Percentiles rank a stretch among this genome's conserved stretches.
Evolutionary conservation across 805 yeast species (phyloP).

Genomic region (Candida xyloterini): DNA sequence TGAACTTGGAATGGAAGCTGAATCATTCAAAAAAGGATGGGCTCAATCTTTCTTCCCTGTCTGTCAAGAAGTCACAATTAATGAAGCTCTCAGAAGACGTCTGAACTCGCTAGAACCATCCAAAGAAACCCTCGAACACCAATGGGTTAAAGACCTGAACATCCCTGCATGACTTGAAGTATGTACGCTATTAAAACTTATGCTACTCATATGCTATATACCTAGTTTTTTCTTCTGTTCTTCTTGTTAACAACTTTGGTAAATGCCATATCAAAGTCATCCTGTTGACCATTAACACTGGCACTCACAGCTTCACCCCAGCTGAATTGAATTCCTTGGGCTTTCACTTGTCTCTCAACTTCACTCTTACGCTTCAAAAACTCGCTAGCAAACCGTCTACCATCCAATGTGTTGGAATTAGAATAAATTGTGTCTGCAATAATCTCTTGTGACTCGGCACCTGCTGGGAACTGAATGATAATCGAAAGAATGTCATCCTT

Average conservation of each 20-base stretch:
- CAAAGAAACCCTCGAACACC: slow-evolving; percentile 31
- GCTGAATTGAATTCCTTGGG: slow-evolving; percentile 42
- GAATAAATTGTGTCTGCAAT: slow-evolving; percentile 91
- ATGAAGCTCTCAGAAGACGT: slow-evolving; percentile 86
- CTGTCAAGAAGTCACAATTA: slow-evolving; percentile 87
- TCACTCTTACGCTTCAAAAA: slow-evolving; percentile 72
- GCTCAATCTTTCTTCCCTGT: slow-evolving; percentile 68
- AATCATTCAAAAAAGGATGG: slow-evolving; percentile 75
- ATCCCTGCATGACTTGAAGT: slow-evolving; percentile 12
- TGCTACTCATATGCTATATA: slow-evolving; percentile 13
- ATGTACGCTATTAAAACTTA: slow-evolving; percentile 5
- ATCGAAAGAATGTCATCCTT: slow-evolving; percentile 76
- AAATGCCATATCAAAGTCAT: slow-evolving; percentile 51
- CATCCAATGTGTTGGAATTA: slow-evolving; percentile 87
- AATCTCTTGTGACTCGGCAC: slow-evolving; percentile 72
- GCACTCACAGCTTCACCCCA: slow-evolving; percentile 65
- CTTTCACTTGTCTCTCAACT: slow-evolving; percentile 58
- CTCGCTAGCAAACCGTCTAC: slow-evolving; percentile 89
- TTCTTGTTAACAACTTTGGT: slow-evolving; percentile 61
- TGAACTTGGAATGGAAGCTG: slow-evolving; percentile 74
- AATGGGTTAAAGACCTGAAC: slow-evolving; percentile 32
- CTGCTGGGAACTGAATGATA: slow-evolving; percentile 75
- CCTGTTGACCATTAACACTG: slow-evolving; percentile 29
- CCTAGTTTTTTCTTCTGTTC: slow-evolving; percentile 41
- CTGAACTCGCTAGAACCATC: slow-evolving; percentile 44